A percentile compares a stretch with the other conserved stretches of the same genome.
Conservation (phyloP, 176 grass and related monocot genomes). For the Aegilops bicornis region DNA sequence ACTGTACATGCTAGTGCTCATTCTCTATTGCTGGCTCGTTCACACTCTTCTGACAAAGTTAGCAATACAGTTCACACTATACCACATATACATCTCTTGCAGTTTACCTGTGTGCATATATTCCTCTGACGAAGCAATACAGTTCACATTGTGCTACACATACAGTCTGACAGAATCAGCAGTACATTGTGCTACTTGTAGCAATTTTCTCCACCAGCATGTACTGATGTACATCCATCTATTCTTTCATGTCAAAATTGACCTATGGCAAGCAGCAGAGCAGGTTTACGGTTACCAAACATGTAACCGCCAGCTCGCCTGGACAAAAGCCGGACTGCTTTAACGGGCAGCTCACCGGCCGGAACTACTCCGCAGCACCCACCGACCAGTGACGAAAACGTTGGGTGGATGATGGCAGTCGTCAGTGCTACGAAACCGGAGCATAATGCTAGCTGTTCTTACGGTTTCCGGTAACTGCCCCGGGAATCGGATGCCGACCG, state of each 20-base stretch:
- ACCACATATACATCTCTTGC: background rate
- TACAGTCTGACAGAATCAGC: too few relatives aligned
- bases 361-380: background rate
- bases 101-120: background rate
- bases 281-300: slow-evolving; percentile 35
- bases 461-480: background rate
- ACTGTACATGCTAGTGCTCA: background rate
- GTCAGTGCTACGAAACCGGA: background rate
- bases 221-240: background rate
- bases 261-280: background rate
- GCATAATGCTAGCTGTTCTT: background rate
- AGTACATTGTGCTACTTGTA: background rate
- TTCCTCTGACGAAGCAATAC: background rate
- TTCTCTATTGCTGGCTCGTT: background rate
- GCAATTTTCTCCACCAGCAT: background rate
- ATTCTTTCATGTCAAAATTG: background rate
- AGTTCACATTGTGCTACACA: too few relatives aligned
- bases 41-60: background rate
- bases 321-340: background rate
- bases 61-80: background rate
- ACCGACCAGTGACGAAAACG: slow-evolving; percentile 13
- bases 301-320: slow-evolving; percentile 5
- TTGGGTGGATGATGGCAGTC: background rate
- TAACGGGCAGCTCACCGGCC: slow-evolving; percentile 23
- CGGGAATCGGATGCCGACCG: background rate